These are phyloP conservation scores for Helianthus annuus DNA, from an alignment of 129 eudicot species.

Conservation along the genomic window DNA sequence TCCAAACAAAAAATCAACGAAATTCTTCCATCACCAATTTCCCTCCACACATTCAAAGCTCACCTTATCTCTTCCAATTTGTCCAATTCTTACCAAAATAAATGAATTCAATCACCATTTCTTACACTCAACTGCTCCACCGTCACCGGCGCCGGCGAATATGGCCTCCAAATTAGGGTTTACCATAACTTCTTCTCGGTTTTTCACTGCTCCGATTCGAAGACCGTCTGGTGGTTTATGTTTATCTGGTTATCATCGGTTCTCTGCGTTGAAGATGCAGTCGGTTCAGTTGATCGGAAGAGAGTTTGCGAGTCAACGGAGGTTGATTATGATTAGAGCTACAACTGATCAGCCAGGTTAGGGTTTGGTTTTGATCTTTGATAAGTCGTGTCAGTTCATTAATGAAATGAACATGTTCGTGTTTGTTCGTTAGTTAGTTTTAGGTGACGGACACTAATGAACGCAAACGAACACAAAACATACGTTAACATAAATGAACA, in stretches of 20 bases:
- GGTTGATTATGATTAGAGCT: constrained; percentile 58
- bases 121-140: constrained; percentile 18
- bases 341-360: constrained; percentile 85
- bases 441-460: too few species aligned
- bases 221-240: constrained; percentile 46
- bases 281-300: constrained; percentile 41
- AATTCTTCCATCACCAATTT: constrained; percentile 20
- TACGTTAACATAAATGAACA: too few species aligned
- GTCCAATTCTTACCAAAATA: constrained; percentile 26
- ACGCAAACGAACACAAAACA: too few species aligned
- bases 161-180: constrained; percentile 82
- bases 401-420: too few species aligned
- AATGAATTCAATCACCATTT: constrained; percentile 35
- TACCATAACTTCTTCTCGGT: constrained; percentile 52
- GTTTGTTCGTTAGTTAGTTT: too few species aligned
- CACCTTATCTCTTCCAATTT: constrained; percentile 63
- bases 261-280: constrained; percentile 47
- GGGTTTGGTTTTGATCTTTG: not conserved
- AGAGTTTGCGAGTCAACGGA: constrained; percentile 28
- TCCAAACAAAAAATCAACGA: constrained; percentile 2
- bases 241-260: constrained; percentile 36
- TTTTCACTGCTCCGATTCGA: constrained; percentile 53
- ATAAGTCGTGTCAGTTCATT: too few species aligned
- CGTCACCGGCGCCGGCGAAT: constrained; percentile 38
- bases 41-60: constrained; percentile 68